phyloP scores from a whole-genome alignment of 352 stramenopile genomes.

The Chrysophaeum taylorii region DNA sequence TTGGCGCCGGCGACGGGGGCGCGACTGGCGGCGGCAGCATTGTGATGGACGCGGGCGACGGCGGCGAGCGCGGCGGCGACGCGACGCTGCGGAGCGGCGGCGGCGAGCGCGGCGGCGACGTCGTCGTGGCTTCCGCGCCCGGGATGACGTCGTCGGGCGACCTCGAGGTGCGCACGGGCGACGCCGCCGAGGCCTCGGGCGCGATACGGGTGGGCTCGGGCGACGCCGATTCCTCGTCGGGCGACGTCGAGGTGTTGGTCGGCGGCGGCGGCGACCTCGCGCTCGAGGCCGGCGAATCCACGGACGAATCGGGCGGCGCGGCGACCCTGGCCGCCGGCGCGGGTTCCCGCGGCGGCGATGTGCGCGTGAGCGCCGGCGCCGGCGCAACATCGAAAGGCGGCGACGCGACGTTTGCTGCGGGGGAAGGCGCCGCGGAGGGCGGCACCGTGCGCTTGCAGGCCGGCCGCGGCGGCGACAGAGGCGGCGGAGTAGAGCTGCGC shows the following conservation, averaged over 20 bases:
- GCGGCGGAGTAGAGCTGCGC: constrained; percentile 22
- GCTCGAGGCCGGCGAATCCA: no score
- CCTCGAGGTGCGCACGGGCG: constrained; percentile 14
- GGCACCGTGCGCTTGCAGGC: constrained; percentile 32
- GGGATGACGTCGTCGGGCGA: constrained; percentile 23
- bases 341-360: no score
- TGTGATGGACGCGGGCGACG: neutral
- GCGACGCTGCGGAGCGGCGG: neutral
- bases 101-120: constrained; percentile 17
- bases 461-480: no score
- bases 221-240: no score
- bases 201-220: no score
- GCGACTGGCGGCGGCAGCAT: neutral
- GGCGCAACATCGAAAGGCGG: constrained; percentile 19
- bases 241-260: neutral
- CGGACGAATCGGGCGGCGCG: no score
- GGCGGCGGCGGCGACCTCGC: no score
- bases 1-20: no score
- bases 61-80: neutral
- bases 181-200: constrained; percentile 29
- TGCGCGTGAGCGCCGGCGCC: no score
- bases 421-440: neutral
- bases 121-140: constrained; percentile 33
- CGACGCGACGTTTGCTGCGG: neutral
- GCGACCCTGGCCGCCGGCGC: no score